Percentiles rank a stretch among this genome's conserved stretches.
Evolutionary conservation across 2,329 filamentous ascomycete genomes (phyloP).

Genomic region (Podosphaera fusca): DNA sequence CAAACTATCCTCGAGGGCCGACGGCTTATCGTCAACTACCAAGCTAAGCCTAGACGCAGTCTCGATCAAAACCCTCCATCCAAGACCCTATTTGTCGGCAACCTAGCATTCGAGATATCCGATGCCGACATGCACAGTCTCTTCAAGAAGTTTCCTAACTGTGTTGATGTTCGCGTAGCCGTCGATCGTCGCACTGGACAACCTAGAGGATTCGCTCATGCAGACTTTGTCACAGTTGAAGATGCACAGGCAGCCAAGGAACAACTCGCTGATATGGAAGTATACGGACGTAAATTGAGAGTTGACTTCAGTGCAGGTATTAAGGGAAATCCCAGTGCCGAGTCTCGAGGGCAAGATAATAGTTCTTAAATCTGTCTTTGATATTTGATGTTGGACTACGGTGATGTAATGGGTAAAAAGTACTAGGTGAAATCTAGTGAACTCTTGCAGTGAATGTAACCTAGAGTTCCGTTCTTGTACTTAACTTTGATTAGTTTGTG

Average conservation of each 20-base stretch:
- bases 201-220: constrained; percentile 65
- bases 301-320: constrained; percentile 30
- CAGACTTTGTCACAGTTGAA: constrained; percentile 48
- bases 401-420: background rate
- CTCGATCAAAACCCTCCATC: constrained; percentile 23
- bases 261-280: constrained; percentile 27
- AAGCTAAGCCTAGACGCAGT: constrained; percentile 11
- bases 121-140: constrained; percentile 62
- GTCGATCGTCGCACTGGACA: constrained; percentile 63
- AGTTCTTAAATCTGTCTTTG: background rate
- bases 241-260: constrained; percentile 38
- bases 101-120: constrained; percentile 68
- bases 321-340: constrained; percentile 2
- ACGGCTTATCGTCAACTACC: constrained; percentile 35
- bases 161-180: constrained; percentile 57
- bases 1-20: constrained; percentile 39
- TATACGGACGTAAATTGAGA: constrained; percentile 43
- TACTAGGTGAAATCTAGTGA: background rate
- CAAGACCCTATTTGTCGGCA: constrained; percentile 58
- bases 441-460: no score
- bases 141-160: constrained; percentile 46
- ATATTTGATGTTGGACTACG: background rate
- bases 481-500: background rate
- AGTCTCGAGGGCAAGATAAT: no score
- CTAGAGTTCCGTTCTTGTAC: no score